phyloP scores from a whole-genome alignment of 2,329 filamentous ascomycete species.

The Sphaerulina populicola region DNA sequence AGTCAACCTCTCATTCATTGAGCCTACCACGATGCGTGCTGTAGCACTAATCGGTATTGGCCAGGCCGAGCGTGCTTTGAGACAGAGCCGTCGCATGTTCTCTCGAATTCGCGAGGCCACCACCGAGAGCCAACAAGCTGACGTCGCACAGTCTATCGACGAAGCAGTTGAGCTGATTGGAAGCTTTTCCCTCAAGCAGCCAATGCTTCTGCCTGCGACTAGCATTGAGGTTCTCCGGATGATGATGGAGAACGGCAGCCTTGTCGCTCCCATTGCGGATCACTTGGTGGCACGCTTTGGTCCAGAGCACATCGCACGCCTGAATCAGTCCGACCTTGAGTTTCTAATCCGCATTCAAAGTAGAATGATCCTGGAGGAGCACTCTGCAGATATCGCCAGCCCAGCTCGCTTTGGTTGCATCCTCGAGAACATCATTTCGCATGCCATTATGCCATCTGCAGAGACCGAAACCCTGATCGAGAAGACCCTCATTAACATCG shows the following conservation, averaged over 20 bases:
- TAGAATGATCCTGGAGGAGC: slow-evolving; percentile 41
- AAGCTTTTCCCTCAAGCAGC: slow-evolving; percentile 48
- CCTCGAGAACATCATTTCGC: slow-evolving; percentile 49
- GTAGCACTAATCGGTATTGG: slow-evolving; percentile 80
- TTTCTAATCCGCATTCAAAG: slow-evolving; percentile 55
- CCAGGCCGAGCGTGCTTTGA: slow-evolving; percentile 70
- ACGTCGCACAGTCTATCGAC: slow-evolving; percentile 71
- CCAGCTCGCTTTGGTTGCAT: slow-evolving; percentile 54
- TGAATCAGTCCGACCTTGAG: slow-evolving; percentile 47
- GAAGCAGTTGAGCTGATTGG: slow-evolving; percentile 69
- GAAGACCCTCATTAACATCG: slow-evolving; percentile 49
- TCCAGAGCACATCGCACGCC: slow-evolving; percentile 50
- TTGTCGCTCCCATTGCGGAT: slow-evolving; percentile 52
- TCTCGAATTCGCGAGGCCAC: slow-evolving; percentile 63
- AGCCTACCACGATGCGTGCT: slow-evolving; percentile 83
- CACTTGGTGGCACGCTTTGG: slow-evolving; percentile 54
- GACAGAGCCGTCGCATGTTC: slow-evolving; percentile 78
- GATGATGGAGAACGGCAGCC: slow-evolving; percentile 58
- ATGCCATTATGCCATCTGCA: slow-evolving; percentile 47
- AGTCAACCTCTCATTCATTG: slow-evolving; percentile 61
- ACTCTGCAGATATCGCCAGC: slow-evolving; percentile 48
- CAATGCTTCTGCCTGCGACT: slow-evolving; percentile 46
- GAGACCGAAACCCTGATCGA: slow-evolving; percentile 51
- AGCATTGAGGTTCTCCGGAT: slow-evolving; percentile 54
- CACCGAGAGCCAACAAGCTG: slow-evolving; percentile 41